Evolutionary conservation across 1,284 basidiomycete genomes (phyloP).

Genomic region (Heterobasidion parviporum): DNA sequence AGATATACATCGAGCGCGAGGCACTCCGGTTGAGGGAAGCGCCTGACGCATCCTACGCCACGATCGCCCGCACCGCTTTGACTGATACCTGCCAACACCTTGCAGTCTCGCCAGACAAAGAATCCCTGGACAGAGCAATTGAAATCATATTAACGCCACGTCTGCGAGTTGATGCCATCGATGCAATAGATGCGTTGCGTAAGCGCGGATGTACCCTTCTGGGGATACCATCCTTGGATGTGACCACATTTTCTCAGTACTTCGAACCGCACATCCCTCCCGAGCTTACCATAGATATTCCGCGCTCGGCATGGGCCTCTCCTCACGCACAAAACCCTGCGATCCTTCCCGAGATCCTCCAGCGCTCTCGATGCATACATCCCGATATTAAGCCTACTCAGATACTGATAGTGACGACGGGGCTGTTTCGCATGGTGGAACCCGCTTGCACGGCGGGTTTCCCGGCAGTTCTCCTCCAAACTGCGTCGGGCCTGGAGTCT

Average conservation of each 20-base stretch:
- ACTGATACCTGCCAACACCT: background rate
- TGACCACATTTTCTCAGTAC: background rate
- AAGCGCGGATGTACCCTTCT: background rate
- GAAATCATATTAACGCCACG: background rate
- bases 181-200: background rate
- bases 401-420: background rate
- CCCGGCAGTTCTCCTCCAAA: background rate
- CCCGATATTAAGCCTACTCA: background rate
- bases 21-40: background rate
- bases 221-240: background rate
- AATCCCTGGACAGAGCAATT: background rate
- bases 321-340: background rate
- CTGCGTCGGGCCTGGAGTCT: background rate
- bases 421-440: background rate
- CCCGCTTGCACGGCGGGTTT: background rate
- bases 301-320: background rate
- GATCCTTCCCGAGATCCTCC: background rate
- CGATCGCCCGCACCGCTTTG: background rate
- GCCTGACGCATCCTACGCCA: background rate
- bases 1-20: background rate
- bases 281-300: background rate
- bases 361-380: background rate
- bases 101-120: background rate
- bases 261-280: background rate
- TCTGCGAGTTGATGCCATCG: background rate